Percentiles rank a stretch among this genome's conserved stretches.
Conservation (phyloP, 441 rosid genomes). For the Syzygium malaccense region DNA sequence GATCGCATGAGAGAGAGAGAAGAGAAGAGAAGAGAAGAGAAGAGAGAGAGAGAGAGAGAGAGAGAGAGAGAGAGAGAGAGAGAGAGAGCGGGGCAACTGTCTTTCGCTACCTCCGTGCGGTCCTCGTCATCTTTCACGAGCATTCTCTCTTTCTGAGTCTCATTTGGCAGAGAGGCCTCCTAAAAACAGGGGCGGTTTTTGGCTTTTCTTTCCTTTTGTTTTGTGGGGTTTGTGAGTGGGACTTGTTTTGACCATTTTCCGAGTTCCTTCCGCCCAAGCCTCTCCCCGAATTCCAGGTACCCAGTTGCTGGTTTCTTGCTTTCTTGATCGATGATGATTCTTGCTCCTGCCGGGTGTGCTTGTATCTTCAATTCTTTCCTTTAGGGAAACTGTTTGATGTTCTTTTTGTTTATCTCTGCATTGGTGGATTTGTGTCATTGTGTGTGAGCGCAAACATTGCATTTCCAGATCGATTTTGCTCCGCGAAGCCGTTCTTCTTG, state of each 20-base stretch:
- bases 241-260: not conserved
- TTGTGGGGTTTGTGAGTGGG: not conserved
- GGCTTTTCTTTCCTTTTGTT: not conserved
- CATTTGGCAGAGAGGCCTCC: not conserved
- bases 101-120: no score
- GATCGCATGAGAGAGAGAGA: not conserved
- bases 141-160: not conserved
- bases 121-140: not conserved
- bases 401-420: not conserved
- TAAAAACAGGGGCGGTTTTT: not conserved
- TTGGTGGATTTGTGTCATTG: not conserved
- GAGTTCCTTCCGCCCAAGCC: not conserved
- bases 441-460: not conserved
- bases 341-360: not conserved
- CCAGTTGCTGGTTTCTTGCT: not conserved
- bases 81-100: not conserved
- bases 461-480: not conserved
- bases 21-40: no score
- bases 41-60: not conserved
- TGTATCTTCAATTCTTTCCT: not conserved
- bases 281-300: conserved; percentile 8
- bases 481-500: not conserved
- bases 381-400: not conserved
- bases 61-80: not conserved
- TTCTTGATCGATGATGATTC: not conserved